Conservation (phyloP, 2,329 filamentous ascomycete genomes). For the Fusarium sp. region DNA sequence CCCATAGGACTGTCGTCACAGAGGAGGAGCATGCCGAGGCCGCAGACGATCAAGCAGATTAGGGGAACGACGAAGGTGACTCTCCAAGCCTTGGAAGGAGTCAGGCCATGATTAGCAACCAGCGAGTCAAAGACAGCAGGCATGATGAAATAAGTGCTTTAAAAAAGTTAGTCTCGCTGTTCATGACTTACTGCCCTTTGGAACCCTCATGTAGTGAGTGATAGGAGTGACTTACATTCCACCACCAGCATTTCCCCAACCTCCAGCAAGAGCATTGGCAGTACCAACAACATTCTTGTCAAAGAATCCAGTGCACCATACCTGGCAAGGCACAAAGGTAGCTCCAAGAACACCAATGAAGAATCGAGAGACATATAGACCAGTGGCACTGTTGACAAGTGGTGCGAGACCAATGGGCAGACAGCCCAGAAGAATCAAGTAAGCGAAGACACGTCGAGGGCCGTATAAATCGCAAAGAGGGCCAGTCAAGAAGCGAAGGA, state of each 20-base stretch:
- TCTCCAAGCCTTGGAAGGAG: conserved; percentile 80
- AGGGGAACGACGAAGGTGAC: conserved; percentile 88
- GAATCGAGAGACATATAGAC: conserved; percentile 80
- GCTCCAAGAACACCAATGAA: conserved; percentile 85
- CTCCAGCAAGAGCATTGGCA: conserved; percentile 86
- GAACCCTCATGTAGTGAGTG: neutral
- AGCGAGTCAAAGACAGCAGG: conserved; percentile 88
- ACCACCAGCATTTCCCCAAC: conserved; percentile 88
- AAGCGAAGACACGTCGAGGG: conserved; percentile 82
- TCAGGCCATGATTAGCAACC: conserved; percentile 68
- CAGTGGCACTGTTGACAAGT: conserved; percentile 71
- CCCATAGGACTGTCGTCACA: conserved; percentile 88
- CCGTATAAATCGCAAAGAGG: conserved; percentile 89
- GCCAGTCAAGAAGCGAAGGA: conserved; percentile 82
- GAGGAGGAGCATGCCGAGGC: conserved; percentile 75
- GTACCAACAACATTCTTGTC: conserved; percentile 93
- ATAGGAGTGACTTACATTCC: conserved; percentile 65
- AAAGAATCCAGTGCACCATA: conserved; percentile 93
- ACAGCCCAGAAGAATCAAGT: conserved; percentile 79
- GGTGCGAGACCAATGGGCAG: conserved; percentile 87
- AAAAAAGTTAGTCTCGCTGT: conserved; percentile 1
- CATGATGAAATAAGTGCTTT: conserved; percentile 87
- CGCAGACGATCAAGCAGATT: conserved; percentile 76
- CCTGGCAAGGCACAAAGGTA: conserved; percentile 86
- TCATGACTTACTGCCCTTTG: neutral